Evolutionary conservation across 2,329 filamentous ascomycete species (phyloP), one percentile per base, ranked within the genome.

Genomic region (Ascochyta fabae): DNA sequence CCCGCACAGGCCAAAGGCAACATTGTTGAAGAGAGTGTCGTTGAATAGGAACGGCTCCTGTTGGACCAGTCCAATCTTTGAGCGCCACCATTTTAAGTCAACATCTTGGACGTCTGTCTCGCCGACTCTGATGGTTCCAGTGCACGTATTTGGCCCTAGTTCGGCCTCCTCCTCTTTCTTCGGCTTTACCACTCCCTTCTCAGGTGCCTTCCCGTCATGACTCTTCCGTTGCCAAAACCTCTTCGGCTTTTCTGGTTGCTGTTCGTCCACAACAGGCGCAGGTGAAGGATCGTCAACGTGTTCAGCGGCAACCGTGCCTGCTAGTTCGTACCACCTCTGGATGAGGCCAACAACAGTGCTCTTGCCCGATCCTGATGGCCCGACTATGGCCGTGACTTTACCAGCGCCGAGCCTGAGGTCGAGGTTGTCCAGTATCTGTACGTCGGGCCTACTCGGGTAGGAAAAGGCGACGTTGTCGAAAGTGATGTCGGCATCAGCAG

Each of bases 331-430:
- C 87, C 88, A 92, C 29, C 88, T 79, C 67, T 92, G 86, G 3
- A 92, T 78, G 2, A 92, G 75, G 0, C 86, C 88, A 0, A 91
- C 84, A 24, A 92, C 85, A 0, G 89, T 92, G 46, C 86, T 89
- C 71, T 92, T 93, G 0, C 90, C 89, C 4, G 84, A 87, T 0
- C 89, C 89, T 2, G 87, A 90, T 0, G 88, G 84, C 0, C 89
- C 89, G 19, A 92, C 89, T 16, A 92, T 87, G 2, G 89, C 89
- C 0, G 88, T 91, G 2, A 87, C 83, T 66, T 89, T 88, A 19
- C 87, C 87, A 7, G 84, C 80, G 56, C 84, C 79, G 51, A 91
- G 84, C 0, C 72, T 77, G 8, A 90, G 74, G 62, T 82, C 80
- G 3, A 91, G 71, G 3, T 80, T 75, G 61, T 89, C 81, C 1